Evolutionary conservation across 1,139 yeast species (phyloP).

Genomic region (Suhomyces chickasaworum): DNA sequence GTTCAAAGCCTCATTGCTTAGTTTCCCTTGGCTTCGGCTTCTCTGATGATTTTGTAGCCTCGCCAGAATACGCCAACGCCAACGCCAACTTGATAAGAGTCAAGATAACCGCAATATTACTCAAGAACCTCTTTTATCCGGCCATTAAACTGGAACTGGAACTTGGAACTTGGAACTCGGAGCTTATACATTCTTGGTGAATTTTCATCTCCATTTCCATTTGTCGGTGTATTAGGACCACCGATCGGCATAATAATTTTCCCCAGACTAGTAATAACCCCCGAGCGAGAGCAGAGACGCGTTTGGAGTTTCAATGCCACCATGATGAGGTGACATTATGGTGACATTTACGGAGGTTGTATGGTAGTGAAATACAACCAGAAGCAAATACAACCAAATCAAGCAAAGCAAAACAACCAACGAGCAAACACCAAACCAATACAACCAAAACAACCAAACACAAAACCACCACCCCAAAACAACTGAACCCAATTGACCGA

Average conservation of each 20-base stretch:
- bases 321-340: background rate
- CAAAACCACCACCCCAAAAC: no score
- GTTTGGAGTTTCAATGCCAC: background rate
- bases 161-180: background rate
- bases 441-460: no score
- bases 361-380: background rate
- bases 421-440: no score
- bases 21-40: background rate
- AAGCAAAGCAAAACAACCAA: no score
- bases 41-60: background rate
- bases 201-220: no score
- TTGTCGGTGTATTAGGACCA: no score
- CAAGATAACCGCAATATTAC: background rate
- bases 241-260: no score
- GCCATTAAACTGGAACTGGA: background rate
- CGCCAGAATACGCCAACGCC: background rate
- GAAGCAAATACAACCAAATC: no score
- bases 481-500: no score
- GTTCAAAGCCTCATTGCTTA: background rate
- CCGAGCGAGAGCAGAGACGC: background rate
- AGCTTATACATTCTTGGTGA: no score
- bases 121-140: background rate
- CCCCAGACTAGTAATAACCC: background rate
- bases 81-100: background rate
- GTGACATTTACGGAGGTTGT: no score